Conservation (phyloP, 2,329 filamentous ascomycete genomes). For the Didymella arachidicola region DNA sequence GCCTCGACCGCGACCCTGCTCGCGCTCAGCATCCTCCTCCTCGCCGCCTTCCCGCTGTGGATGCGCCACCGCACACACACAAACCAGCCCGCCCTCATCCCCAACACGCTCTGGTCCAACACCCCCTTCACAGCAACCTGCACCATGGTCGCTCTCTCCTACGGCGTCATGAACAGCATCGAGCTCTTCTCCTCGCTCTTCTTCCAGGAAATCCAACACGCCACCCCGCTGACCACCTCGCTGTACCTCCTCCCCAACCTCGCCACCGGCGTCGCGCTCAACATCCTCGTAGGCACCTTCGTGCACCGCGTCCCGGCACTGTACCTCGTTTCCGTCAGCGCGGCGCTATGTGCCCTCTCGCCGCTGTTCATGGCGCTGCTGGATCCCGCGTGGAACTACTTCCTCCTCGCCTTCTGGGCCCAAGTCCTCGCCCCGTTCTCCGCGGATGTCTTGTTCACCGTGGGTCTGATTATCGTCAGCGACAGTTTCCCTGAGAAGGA, state of each 20-base stretch:
- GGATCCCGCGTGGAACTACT: conserved; percentile 60
- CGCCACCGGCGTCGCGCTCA: conserved; percentile 50
- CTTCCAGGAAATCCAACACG: conserved; percentile 54
- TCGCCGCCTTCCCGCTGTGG: conserved; percentile 42
- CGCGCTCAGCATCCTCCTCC: conserved; percentile 32
- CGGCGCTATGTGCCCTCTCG: conserved; percentile 52
- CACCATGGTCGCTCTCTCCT: conserved; percentile 51
- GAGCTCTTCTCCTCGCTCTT: conserved; percentile 55
- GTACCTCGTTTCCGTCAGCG: conserved; percentile 52
- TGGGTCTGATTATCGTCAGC: conserved; percentile 63
- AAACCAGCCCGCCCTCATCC: conserved; percentile 36
- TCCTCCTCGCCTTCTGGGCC: conserved; percentile 57
- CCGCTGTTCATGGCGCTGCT: conserved; percentile 65
- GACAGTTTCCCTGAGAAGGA: conserved; percentile 64
- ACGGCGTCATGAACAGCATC: conserved; percentile 48
- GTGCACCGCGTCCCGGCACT: conserved; percentile 56
- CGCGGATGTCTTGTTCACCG: conserved; percentile 62
- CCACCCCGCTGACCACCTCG: conserved; percentile 44
- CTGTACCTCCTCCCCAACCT: conserved; percentile 56
- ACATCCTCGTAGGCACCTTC: conserved; percentile 56
- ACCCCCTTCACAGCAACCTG: conserved; percentile 64
- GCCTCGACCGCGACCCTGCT: conserved; percentile 34
- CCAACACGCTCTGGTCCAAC: conserved; percentile 62
- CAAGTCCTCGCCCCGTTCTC: conserved; percentile 54
- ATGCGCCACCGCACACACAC: conserved; percentile 38